Evolutionary conservation across 441 rosid species (phyloP), one percentile per base, ranked within the genome.

Genomic region (Erodium trifolium): DNA sequence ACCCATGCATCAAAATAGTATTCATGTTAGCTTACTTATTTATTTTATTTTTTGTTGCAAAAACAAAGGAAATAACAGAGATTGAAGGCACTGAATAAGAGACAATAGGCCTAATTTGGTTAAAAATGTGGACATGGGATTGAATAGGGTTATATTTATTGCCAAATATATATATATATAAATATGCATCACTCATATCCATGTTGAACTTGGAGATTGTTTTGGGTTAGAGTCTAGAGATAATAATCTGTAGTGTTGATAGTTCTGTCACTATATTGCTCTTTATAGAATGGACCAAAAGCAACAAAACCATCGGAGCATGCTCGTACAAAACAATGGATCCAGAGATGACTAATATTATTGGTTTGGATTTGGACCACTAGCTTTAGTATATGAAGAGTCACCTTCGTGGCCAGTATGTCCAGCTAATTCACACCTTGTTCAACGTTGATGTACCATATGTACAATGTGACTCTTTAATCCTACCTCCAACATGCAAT

Each of bases 281-380:
- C 27, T 57, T 6, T 18, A 14, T 14, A 17, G 19, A 16, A 57
- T 14, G 9, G 3, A 14, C 11, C 63, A 57, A 9, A 57, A 11
- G 0, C 10, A 57, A 14, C 37, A 34, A 34, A 34, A 34, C 37
- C 37, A 34, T 34, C 37, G 37, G 37, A 34, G 37, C 37, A 34
- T 34, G 10, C 23, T 57, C n/a, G 5, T 57, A 57, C 63, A 66
- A 66, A 6, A 34, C 31, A 41, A 17, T 4, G 55, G 55, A 47
- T 12, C 14, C n/a, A 47, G 55, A 13, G 55, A 47, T 47, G 55
- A 8, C 0, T 47, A 13, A 47, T 34, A 2, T 47, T 4, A 47
- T 47, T 11, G 9, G n/a, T 2, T 2, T 23, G 78, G 80, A 72
- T 2, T 2, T 23, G 78, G 80, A 72, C 78, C 77, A 66, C 77